Base-by-base conservation (phyloP, 306 rosid species). In the Begonia masoniana region DNA sequence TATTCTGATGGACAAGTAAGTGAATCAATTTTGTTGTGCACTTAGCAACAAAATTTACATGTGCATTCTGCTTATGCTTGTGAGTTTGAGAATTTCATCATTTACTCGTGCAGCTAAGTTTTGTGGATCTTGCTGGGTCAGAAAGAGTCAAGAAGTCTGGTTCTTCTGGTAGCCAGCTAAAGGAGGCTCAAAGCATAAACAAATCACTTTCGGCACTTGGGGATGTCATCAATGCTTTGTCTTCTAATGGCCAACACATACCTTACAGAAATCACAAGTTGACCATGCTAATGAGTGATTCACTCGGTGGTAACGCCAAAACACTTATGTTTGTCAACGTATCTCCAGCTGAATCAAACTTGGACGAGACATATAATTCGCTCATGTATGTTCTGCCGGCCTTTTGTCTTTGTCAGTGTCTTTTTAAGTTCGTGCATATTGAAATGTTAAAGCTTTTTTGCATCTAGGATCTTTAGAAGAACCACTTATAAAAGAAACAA, bases 61-160 rank as follows among this genome's bases (percentile, higher is more conserved):
- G 35, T 31, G 8, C 7, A 5, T 31, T 31, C 39, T 3, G 7
- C 39, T 31, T 31, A 31, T 31, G 39, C 39, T 5, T 6, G 39
- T 31, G 39, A 31, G 9, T 31, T 31, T 31, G 39, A 31, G 39
- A 31, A 31, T 31, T 31, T 31, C 39, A 7, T 31, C 39, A 31
- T 31, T 31, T 31, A 1, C 14, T 41, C 14, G 9, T 69, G 62
- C 73, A 86, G 96, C 67, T 92, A 63, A 92, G 99, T 72, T 92
- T 92, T 68, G 99, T 92, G 61, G 99, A 92, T 70, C 99, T 92
- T 60, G 99, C 96, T 54, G 99, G 99, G 35, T 92, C 96, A 13
- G 95, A 86, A 66, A 81, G 99, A 62, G 60, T 86, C 13, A 92
- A 92, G 74, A 92, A 92, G 72, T 92, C 96, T 7, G 96, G 96